Base-by-base conservation (phyloP, 2,329 filamentous ascomycete species). In the Simplicillium sp. region DNA sequence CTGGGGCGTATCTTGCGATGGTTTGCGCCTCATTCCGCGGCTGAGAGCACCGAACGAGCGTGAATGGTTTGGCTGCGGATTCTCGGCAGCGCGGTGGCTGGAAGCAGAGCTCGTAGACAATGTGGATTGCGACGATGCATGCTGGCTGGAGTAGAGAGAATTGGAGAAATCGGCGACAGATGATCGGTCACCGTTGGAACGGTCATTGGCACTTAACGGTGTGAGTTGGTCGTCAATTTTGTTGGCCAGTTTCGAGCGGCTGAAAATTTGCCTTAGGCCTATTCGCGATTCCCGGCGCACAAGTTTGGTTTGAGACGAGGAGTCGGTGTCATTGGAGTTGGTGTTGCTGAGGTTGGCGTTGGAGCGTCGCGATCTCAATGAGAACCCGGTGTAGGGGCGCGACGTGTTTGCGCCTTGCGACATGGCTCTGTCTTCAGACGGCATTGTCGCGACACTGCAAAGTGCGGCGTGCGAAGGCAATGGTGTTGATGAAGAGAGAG, bases 1-100 rank as follows among this genome's bases (percentile, higher is more conserved):
- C 9, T 25, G 20, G 5, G 20, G 6, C 9, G 85, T 13, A 81
- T 75, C 42, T 77, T 73, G 80, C 80, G 86, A 11, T 59, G 4
- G 63, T 58, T 17, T 68, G 47, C 44, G 36, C 15, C 41, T 41
- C 29, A 28, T 38, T 12, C 41, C 38, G 29, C 41, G 36, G 28
- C 39, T 20, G 31, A 39, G 15, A 38, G 48, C 38, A 44, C 17
- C 37, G 29, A 38, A 16, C 34, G 44, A 36, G 38, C 46, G 35
- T 17, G 44, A 11, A 39, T 38, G 34, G 36, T 36, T 37, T 18
- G 43, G 37, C 43, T 29, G 16, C 42, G 36, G 12, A 44, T 36
- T 14, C 38, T 31, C 36, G 41, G 39, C 33, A 15, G 12, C 31
- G 15, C 13, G 13, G 12, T 13, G 13, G 12, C 13, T 15, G 5